These are phyloP conservation scores for Cladosporium sp. DNA, from an alignment of 2,329 filamentous ascomycete genomes.

Conservation along the genomic window DNA sequence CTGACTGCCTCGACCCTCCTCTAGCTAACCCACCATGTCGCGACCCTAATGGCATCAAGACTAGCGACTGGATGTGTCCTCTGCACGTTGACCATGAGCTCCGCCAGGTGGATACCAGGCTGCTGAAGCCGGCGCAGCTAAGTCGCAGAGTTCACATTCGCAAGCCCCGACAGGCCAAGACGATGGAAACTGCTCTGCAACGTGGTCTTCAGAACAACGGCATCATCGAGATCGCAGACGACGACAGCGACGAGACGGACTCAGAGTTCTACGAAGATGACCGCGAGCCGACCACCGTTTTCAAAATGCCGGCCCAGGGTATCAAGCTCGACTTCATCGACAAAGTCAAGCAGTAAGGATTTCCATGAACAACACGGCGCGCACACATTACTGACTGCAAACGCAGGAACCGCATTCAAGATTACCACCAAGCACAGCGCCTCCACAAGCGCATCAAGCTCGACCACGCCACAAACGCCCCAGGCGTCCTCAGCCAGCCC, in stretches of 20 bases:
- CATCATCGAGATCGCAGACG: constrained; percentile 48
- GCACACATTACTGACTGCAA: constrained; percentile 20
- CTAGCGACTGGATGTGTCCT: constrained; percentile 82
- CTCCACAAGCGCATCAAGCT: constrained; percentile 19
- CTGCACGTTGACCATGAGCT: constrained; percentile 80
- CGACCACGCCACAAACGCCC: constrained; percentile 27
- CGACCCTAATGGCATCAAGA: constrained; percentile 54
- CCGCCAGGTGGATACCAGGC: constrained; percentile 52
- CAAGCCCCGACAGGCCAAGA: constrained; percentile 52
- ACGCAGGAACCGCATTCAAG: constrained; percentile 30
- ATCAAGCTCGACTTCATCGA: constrained; percentile 63
- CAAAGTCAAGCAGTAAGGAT: constrained; percentile 54
- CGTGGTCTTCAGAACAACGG: constrained; percentile 64
- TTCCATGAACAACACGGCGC: neutral
- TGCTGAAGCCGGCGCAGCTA: constrained; percentile 30
- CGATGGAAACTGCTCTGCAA: constrained; percentile 51
- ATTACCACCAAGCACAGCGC: constrained; percentile 16
- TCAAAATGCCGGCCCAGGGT: constrained; percentile 48
- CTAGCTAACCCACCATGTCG: constrained; percentile 73
- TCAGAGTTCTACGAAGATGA: constrained; percentile 47
- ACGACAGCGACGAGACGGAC: constrained; percentile 48
- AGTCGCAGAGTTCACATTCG: constrained; percentile 48
- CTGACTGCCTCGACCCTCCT: constrained; percentile 88
- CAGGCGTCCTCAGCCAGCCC: constrained; percentile 34
- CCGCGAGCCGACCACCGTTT: constrained; percentile 40